Conservation (phyloP, 768 basidiomycete genomes). For the Hypsizygus marmoreus region DNA sequence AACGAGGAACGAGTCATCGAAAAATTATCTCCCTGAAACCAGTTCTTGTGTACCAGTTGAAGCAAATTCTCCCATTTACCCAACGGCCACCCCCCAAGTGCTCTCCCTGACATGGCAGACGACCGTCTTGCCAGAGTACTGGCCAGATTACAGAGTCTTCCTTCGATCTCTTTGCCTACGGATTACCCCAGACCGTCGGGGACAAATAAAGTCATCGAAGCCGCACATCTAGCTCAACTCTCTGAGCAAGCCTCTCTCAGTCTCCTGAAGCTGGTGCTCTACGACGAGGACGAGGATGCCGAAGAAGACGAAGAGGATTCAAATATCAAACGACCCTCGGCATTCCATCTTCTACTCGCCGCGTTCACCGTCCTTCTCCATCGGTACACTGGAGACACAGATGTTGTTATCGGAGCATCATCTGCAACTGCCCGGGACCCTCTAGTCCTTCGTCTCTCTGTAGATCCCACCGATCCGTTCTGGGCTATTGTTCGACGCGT, state of each 20-base stretch:
- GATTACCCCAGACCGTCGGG: constrained; percentile 89
- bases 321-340: constrained; percentile 59
- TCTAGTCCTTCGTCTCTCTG: constrained; percentile 77
- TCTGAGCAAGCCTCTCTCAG: constrained; percentile 75
- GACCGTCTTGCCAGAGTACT: constrained; percentile 57
- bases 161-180: constrained; percentile 90
- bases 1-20: constrained; percentile 8
- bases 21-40: not conserved
- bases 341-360: constrained; percentile 90
- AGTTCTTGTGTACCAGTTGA: not conserved
- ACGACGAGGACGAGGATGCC: constrained; percentile 55
- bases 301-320: constrained; percentile 49
- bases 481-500: constrained; percentile 87
- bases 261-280: constrained; percentile 80
- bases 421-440: constrained; percentile 75
- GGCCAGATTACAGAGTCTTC: constrained; percentile 73
- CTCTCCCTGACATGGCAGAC: constrained; percentile 40
- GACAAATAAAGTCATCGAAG: constrained; percentile 79
- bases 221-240: constrained; percentile 71
- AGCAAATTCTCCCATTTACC: no score
- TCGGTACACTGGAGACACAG: constrained; percentile 94
- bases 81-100: not conserved
- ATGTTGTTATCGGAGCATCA: constrained; percentile 89
- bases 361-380: constrained; percentile 90
- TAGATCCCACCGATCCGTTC: constrained; percentile 86